Percentiles rank a stretch among this genome's conserved stretches.
Conservation (phyloP, 768 basidiomycete species). For the Hericium alpestre region DNA sequence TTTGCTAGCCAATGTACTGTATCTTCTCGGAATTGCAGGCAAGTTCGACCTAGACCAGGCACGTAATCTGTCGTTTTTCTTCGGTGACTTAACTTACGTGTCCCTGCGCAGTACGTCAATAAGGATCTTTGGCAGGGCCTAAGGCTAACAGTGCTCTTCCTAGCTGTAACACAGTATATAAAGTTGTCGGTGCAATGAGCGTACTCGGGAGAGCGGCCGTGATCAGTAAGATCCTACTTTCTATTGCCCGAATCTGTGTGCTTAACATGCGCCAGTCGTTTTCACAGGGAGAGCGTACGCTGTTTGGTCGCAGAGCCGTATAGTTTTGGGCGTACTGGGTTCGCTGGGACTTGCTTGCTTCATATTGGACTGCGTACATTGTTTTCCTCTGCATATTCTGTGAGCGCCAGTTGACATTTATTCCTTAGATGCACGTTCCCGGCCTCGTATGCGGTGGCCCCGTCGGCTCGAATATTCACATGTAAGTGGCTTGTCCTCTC, state of each 20-base stretch:
- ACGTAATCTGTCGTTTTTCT: not conserved
- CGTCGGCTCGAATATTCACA: constrained; percentile 9
- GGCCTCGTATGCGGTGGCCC: constrained; percentile 9
- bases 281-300: not conserved
- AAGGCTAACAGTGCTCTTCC: not conserved
- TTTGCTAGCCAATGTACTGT: constrained; percentile 23
- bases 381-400: not conserved
- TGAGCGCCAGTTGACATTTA: constrained; percentile 8
- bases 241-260: not conserved
- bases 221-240: constrained; percentile 9
- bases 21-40: constrained; percentile 15
- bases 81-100: not conserved
- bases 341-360: not conserved
- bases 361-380: not conserved
- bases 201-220: constrained; percentile 21
- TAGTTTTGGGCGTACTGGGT: not conserved
- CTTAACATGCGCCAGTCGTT: not conserved
- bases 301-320: not conserved
- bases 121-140: too few species aligned
- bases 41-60: constrained; percentile 8
- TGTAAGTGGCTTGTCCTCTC: constrained; percentile 6
- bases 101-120: not conserved
- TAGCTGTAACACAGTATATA: constrained; percentile 21
- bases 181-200: constrained; percentile 20
- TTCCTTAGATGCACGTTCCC: constrained; percentile 15